Evolutionary conservation across 2,329 filamentous ascomycete species (phyloP), one percentile per base, ranked within the genome.

Genomic region (Fusarium anthophilum): DNA sequence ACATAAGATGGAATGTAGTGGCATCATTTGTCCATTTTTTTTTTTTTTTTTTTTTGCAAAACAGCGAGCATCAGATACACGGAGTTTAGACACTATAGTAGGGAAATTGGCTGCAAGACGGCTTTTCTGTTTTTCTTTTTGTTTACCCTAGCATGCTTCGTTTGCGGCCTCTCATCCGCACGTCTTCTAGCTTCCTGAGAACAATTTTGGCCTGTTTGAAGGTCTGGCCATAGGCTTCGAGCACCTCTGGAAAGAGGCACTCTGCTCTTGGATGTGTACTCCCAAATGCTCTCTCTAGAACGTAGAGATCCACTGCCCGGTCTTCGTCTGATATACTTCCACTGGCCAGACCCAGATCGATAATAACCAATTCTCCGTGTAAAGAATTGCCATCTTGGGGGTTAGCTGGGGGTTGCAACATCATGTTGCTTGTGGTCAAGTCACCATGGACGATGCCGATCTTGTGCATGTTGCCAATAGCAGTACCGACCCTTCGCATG

Each of bases 401-500:
- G 11, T 58, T 74, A 18, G 74, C 77, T n/a, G 76, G 58, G 26
- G 79, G 79, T 20, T 87, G 86, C 75, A 98, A 81, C 92, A 99
- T 98, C 85, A 99, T 88, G 83, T 99, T 99, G 84, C 95, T 98
- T 73, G 95, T 99, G 69, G 96, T 99, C 84, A 99, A 84, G 84
- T 99, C 96, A 45, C 96, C 96, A 84, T 99, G 96, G 67, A 98
- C 91, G 63, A 98, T 90, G 22, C 96, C 96, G n/a, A 91, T 88
- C 62, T 88, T 89, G 86, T 99, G 96, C 86, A 99, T 85, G 62
- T 82, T 87, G 13, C 93, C 95, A 22, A 98, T 89, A 5, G 91
- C 91, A 10, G 81, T 79, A 2, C 94, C 95, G 68, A 98, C 91
- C 72, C 89, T 87, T 53, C 86, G 84, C 89, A 98, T 91, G 69